phyloP scores from a whole-genome alignment of 1,139 yeast genomes.

The Chernovozyma aurita region DNA sequence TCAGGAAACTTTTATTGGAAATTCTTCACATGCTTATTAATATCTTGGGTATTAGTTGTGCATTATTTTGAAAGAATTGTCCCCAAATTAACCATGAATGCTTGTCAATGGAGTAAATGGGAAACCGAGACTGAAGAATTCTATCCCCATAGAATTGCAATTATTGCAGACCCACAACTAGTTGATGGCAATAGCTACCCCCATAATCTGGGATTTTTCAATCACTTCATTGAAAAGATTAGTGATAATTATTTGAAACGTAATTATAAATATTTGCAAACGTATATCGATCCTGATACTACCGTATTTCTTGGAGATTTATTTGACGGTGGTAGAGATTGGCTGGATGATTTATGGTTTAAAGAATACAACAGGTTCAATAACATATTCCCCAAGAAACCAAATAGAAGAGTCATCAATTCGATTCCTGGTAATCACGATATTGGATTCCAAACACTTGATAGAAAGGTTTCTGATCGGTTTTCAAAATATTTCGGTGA shows the following conservation, averaged over 20 bases:
- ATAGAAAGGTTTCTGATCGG: conserved; percentile 51
- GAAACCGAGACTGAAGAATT: conserved; percentile 44
- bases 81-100: conserved; percentile 43
- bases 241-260: conserved; percentile 77
- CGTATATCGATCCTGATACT: conserved; percentile 65
- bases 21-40: conserved; percentile 12
- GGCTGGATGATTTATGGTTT: conserved; percentile 64
- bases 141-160: conserved; percentile 56
- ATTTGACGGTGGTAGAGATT: conserved; percentile 93
- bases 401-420: conserved; percentile 46
- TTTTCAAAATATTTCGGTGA: conserved; percentile 74
- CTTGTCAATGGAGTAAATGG: conserved; percentile 66
- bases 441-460: conserved; percentile 78
- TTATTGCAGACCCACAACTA: conserved; percentile 53
- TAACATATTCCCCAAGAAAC: conserved; percentile 51
- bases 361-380: conserved; percentile 69
- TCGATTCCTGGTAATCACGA: conserved; percentile 94
- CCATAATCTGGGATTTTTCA: conserved; percentile 42
- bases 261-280: conserved; percentile 64
- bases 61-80: conserved; percentile 59
- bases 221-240: conserved; percentile 42
- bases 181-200: conserved; percentile 50
- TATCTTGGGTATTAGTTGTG: conserved; percentile 45
- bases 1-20: neutral
- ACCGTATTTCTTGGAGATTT: conserved; percentile 83